Conservation (phyloP, 129 eudicot genomes). For the Arctium minus region DNA sequence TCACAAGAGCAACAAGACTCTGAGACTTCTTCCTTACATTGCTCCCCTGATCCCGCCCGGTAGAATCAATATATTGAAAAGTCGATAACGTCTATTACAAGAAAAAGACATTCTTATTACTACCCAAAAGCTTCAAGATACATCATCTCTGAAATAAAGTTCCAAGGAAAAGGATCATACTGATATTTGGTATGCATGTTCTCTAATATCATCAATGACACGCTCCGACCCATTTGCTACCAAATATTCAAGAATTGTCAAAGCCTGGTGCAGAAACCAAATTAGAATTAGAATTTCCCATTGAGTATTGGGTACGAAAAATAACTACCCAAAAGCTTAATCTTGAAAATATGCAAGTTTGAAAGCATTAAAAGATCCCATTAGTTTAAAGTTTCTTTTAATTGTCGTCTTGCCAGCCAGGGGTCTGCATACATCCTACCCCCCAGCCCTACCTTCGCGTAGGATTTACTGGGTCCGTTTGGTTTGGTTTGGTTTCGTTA, state of each 20-base stretch:
- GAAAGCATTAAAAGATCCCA: background rate
- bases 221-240: conserved; percentile 97
- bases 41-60: conserved; percentile 96
- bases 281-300: conserved; percentile 9
- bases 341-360: background rate
- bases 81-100: conserved; percentile 57
- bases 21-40: conserved; percentile 91
- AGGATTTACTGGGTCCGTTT: no score
- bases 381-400: background rate
- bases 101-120: background rate
- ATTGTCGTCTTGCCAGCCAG: no score
- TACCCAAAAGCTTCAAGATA: background rate
- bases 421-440: no score
- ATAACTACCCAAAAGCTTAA: background rate
- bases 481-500: no score
- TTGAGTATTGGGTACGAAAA: background rate
- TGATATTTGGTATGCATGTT: conserved; percentile 80
- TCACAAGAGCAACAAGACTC: conserved; percentile 76
- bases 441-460: no score
- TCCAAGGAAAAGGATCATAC: conserved; percentile 34
- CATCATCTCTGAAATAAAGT: background rate
- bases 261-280: conserved; percentile 51
- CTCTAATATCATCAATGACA: conserved; percentile 89
- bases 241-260: conserved; percentile 91
- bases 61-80: conserved; percentile 91